phyloP scores from a whole-genome alignment of 192 early-diverging fungal genomes.

The Dissophora ornata region DNA sequence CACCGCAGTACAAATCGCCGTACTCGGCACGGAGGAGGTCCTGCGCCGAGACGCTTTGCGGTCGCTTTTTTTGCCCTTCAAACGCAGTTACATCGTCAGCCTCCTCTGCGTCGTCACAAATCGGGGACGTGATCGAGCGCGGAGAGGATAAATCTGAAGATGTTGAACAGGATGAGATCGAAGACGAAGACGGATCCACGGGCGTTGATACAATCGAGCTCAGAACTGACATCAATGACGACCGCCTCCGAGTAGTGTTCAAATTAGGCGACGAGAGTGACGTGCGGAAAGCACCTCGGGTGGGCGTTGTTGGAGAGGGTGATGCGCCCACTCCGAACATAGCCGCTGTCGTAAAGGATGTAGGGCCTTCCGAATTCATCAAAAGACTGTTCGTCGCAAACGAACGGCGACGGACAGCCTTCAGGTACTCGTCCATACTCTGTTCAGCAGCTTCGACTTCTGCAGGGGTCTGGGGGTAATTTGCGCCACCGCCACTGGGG shows the following conservation, averaged over 20 bases:
- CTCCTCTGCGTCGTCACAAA: too few species aligned
- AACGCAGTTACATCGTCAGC: neutral
- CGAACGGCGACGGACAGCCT: slow-evolving; percentile 28
- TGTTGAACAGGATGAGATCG: slow-evolving; percentile 4
- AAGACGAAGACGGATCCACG: slow-evolving; percentile 1
- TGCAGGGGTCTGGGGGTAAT: neutral
- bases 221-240: slow-evolving; percentile 32
- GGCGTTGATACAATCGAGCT: slow-evolving; percentile 18
- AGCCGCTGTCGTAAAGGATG: neutral
- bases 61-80: neutral
- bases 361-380: neutral
- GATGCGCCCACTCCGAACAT: slow-evolving; percentile 1
- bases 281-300: slow-evolving; percentile 17
- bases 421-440: slow-evolving; percentile 47
- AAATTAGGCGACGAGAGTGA: slow-evolving; percentile 42
- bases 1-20: too few species aligned
- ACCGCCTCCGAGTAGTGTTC: slow-evolving; percentile 11
- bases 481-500: neutral
- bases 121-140: neutral
- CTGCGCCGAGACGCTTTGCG: slow-evolving; percentile 16
- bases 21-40: slow-evolving; percentile 37
- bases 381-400: neutral
- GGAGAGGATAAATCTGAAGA: neutral
- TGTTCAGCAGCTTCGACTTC: slow-evolving; percentile 22
- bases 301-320: neutral